Conservation (phyloP, 176 grass and related monocot genomes). For the Carex cristatella region DNA sequence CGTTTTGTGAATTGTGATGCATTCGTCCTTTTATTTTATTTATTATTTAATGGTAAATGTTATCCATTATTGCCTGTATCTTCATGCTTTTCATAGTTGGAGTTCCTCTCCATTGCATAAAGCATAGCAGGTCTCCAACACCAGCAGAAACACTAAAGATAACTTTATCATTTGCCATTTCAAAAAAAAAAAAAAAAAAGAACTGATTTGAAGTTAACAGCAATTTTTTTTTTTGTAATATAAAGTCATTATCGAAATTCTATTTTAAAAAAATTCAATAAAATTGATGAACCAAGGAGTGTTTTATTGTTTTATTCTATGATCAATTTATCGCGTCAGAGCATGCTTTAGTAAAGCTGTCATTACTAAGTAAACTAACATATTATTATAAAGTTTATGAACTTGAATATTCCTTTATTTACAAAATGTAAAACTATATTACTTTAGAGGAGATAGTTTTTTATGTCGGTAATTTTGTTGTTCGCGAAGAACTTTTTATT, state of each 20-base stretch:
- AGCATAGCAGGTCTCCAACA: neutral
- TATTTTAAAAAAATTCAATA: neutral
- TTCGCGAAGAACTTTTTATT: neutral
- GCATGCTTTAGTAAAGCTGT: neutral
- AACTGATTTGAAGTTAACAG: neutral
- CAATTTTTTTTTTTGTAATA: neutral
- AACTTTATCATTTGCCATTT: neutral
- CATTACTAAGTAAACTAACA: neutral
- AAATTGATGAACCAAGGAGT: too few relatives aligned
- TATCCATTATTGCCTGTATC: neutral
- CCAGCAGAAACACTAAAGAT: neutral
- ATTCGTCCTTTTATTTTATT: neutral
- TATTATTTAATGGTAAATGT: neutral
- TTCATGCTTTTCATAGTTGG: neutral
- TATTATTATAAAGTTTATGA: neutral
- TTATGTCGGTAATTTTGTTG: neutral
- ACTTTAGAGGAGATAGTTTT: neutral
- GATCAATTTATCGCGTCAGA: neutral
- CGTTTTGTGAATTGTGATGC: conserved; percentile 2
- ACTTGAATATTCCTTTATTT: neutral
- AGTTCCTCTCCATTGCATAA: neutral
- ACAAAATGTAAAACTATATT: neutral
- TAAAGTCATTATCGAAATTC: neutral
- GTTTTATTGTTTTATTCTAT: neutral
- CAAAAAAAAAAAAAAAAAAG: neutral